Evolutionary conservation across 768 basidiomycete genomes (phyloP).

Genomic region (Guyanaporus albipodus): DNA sequence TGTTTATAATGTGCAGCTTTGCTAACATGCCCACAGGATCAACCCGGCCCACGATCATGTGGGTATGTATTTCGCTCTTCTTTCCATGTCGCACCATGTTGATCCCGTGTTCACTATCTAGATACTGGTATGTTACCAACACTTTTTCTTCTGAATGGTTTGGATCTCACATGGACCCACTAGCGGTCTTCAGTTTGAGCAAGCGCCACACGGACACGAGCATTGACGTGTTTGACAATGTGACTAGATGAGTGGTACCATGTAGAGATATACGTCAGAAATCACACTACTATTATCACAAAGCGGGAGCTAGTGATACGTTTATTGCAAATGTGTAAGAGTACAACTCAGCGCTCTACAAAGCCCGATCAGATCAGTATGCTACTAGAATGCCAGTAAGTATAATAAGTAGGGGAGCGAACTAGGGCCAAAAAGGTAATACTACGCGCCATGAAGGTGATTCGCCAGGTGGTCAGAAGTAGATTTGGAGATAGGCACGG

Average conservation of each 20-base stretch:
- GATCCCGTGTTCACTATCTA: conserved; percentile 19
- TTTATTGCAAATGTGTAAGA: conserved; percentile 29
- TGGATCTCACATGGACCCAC: conserved; percentile 4
- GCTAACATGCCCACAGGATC: conserved; percentile 53
- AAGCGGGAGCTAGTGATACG: conserved; percentile 8
- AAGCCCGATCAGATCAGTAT: conserved; percentile 27
- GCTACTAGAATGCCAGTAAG: conserved; percentile 32
- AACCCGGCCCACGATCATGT: conserved; percentile 81
- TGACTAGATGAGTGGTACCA: neutral
- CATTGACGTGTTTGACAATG: conserved; percentile 21
- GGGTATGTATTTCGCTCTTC: conserved; percentile 57
- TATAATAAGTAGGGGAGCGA: conserved; percentile 27
- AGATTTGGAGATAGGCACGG: conserved; percentile 9
- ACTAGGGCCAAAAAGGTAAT: conserved; percentile 17
- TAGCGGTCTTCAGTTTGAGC: conserved; percentile 89
- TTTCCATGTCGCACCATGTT: conserved; percentile 2
- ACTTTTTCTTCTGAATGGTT: neutral
- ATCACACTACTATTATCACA: conserved; percentile 7
- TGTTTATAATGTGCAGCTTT: neutral
- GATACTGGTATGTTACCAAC: conserved; percentile 44
- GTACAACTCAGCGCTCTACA: conserved; percentile 34
- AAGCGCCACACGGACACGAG: conserved; percentile 63
- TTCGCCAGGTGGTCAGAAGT: conserved; percentile 19
- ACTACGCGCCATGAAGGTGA: conserved; percentile 13
- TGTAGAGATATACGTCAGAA: conserved; percentile 14